A percentile compares a stretch with the other conserved stretches of the same genome.
Evolutionary conservation across 441 rosid species (phyloP).

Genomic region (Geranium incanum): DNA sequence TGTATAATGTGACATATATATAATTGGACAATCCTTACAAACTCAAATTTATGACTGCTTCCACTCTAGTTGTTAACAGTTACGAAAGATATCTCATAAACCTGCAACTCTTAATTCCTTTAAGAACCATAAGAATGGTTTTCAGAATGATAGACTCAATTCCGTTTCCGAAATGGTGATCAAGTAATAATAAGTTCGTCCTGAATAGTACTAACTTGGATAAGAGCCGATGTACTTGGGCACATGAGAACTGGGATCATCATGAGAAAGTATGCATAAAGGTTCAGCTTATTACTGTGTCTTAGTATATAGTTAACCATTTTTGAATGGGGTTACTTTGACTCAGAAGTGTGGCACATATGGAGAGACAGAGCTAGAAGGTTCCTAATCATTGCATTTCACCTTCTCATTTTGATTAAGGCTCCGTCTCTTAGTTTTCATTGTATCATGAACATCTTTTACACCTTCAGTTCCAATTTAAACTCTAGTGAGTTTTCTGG

Average conservation of each 20-base stretch:
- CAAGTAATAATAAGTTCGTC: background rate
- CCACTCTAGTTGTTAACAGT: background rate
- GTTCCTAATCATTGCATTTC: background rate
- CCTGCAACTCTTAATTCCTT: background rate
- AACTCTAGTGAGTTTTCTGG: background rate
- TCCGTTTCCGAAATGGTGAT: background rate
- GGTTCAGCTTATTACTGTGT: background rate
- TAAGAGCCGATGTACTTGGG: background rate
- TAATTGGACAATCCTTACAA: background rate
- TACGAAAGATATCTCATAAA: background rate
- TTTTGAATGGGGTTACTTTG: background rate
- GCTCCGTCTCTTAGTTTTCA: background rate
- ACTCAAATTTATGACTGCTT: background rate
- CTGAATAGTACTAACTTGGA: background rate
- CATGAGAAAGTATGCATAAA: background rate
- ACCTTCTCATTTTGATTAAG: background rate
- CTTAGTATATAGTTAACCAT: background rate
- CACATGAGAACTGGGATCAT: background rate
- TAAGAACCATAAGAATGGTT: background rate
- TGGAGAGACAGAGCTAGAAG: background rate
- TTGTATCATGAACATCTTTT: slow-evolving; percentile 1
- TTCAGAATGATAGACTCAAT: background rate
- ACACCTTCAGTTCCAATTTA: background rate
- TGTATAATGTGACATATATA: background rate
- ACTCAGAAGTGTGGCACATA: background rate